Base-by-base conservation (phyloP, 164 flowering plant genomes). In the Liquidambar formosana region DNA sequence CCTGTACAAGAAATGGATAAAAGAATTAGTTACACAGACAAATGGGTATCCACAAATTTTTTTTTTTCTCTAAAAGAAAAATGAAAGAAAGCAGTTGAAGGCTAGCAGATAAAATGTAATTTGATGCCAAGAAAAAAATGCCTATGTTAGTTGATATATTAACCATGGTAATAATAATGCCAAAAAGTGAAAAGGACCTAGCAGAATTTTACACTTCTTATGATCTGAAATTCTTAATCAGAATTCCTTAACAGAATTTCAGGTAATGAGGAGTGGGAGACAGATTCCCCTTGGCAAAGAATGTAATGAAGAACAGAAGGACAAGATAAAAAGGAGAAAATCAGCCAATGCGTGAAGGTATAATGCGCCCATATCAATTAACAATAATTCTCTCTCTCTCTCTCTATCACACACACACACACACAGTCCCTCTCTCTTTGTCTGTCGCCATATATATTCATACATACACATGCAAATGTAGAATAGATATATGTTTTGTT, bases 1-100 rank as follows among this genome's bases (percentile, higher is more conserved):
- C 98, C 98, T 93, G 86, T 63, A 79, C 38, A 57, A 49, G 52
- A 64, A 65, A 65, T n/a, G 3, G 14, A 53, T 43, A 18, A 46
- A 18, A 18, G 16, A 23, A 41, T 48, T 51, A 68, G 65, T 9
- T 38, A 28, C 5, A 58, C 1, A 59, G 5, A 67, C 21, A 57
- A 44, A 59, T 56, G 11, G 18, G 14, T 61, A 41, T 44, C 11
- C 1, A 33, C 60, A 57, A 33, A 33, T 33, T 2, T 2, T 33
- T 33, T 6, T 33, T 33, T n/a, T n/a, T n/a, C n/a, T n/a, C n/a
- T n/a, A n/a, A n/a, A n/a, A n/a, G n/a, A n/a, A n/a, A n/a, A n/a
- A n/a, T n/a, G n/a, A 33, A 33, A 33, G 41, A 33, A 33, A 33
- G 41, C 6, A 6, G 41, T 33, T 33, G 41, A 33, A 33, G 41